Base-by-base conservation (phyloP, 1,139 yeast genomes). In the Yamadazyma taylorii region DNA sequence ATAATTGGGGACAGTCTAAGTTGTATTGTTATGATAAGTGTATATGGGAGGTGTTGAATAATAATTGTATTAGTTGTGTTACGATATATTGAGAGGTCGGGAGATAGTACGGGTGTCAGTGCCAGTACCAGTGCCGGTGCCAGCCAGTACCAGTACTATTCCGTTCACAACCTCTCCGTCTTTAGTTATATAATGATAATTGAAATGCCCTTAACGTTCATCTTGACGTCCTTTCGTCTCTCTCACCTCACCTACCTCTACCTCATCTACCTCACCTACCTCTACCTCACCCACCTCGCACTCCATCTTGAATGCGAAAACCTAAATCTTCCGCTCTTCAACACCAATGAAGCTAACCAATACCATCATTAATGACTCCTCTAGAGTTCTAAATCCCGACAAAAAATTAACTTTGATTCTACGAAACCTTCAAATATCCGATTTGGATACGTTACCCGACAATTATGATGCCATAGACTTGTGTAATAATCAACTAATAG, bases 401-500 rank as follows among this genome's bases (percentile, higher is more conserved):
- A 63, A 64, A 6, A 54, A 61, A 39, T 51, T 60, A 28, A 64
- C 71, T 2, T 52, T 71, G 15, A 64, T 56, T 42, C 58, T 71
- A 35, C 59, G 77, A 26, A 53, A 56, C 41, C 51, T 58, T 16
- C 60, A 58, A 25, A 53, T 69, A 5, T 61, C 68, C 2, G 57
- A 50, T 37, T 51, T 71, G 22, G 75, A 69, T 13, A 53, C 53
- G 17, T 60, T 70, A 10, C 55, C 56, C 27, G 61, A 65, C 45
- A 52, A 51, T 37, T 67, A 69, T 47, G 78, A 75, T 38, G 75
- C 78, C 15, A 63, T 86, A 6, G 95, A 87, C 56, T 58, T 86
- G 29, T 73, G 87, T 4, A 79, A 81, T 53, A 87, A 87, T 56
- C 81, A 75, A 26, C 60, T 86, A 14, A 60, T 74, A 3, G 72